Base-by-base conservation (phyloP, 2,329 filamentous ascomycete genomes). In the Monosporascus cannonballus region DNA sequence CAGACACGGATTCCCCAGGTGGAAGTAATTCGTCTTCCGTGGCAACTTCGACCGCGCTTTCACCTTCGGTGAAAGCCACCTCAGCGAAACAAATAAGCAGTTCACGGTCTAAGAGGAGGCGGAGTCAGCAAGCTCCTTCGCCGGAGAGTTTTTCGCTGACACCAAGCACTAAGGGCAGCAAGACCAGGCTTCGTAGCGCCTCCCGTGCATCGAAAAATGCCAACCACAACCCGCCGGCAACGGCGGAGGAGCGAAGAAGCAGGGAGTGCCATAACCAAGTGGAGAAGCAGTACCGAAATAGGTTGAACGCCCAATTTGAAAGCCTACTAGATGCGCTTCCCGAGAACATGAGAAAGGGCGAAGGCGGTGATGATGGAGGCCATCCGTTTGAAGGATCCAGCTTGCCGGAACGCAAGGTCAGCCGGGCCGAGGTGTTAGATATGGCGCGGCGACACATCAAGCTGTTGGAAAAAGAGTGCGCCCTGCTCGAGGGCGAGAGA, bases 241-340 rank as follows among this genome's bases (percentile, higher is more conserved):
- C 65, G 37, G 57, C 56, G 18, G 66, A 69, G 55, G 66, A 69
- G 56, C 64, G 64, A 17, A 64, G 64, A 49, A 67, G 60, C 54
- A 62, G 67, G 47, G 65, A 67, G 55, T 69, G 68, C 45, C 74
- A 76, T 58, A 76, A 76, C 61, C 70, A 75, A 49, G 73, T 76
- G 8, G 74, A 76, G 64, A 74, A 76, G 60, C 73, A 76, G 59
- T 76, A 76, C 63, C 72, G 74, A 37, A 74, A 75, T 63, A 66
- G 74, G 24, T 70, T 76, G 36, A 76, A 76, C 54, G 64, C 66
- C 2, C 72, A 76, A 60, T 76, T 76, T 52, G 72, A 75, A 60
- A 65, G 66, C 44, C 69, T 76, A 14, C 65, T 76, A 1, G 65
- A 68, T 38, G 69, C 71, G 0, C 65, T 76, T 1, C 73, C 73